Conservation (phyloP, 768 basidiomycete species). For the Gymnopilus dilepis region DNA sequence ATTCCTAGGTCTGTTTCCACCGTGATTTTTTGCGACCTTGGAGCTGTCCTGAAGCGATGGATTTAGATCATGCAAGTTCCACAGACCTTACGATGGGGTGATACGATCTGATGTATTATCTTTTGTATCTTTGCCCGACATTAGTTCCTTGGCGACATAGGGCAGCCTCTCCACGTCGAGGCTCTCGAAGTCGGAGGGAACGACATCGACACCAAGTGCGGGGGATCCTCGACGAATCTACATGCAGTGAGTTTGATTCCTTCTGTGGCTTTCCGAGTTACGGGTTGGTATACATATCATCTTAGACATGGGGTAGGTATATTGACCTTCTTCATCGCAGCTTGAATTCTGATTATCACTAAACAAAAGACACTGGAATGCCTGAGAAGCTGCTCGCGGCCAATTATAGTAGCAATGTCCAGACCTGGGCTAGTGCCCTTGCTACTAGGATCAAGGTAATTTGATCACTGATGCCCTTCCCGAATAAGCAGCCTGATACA, state of each 20-base stretch:
- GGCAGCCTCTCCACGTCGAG: slow-evolving; percentile 56
- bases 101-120: background rate
- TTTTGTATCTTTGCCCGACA: too few relatives aligned
- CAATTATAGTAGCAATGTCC: slow-evolving; percentile 40
- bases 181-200: slow-evolving; percentile 50
- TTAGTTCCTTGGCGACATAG: slow-evolving; percentile 54
- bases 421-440: slow-evolving; percentile 45
- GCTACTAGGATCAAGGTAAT: slow-evolving; percentile 45
- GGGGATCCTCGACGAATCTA: slow-evolving; percentile 45
- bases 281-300: background rate
- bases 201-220: slow-evolving; percentile 44
- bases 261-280: background rate
- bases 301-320: slow-evolving; percentile 42
- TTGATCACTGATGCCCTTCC: background rate
- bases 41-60: background rate
- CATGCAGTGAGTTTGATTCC: slow-evolving; percentile 39
- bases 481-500: background rate
- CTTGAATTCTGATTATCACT: background rate
- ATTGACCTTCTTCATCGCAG: background rate
- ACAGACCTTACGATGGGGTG: background rate
- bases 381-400: slow-evolving; percentile 40
- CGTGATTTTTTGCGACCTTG: background rate
- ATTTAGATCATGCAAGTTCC: slow-evolving; percentile 37
- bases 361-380: slow-evolving; percentile 45
- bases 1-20: slow-evolving; percentile 47